Evolutionary conservation across 2,329 filamentous ascomycete genomes (phyloP).

Genomic region (Ophiostoma novo-ulmi): DNA sequence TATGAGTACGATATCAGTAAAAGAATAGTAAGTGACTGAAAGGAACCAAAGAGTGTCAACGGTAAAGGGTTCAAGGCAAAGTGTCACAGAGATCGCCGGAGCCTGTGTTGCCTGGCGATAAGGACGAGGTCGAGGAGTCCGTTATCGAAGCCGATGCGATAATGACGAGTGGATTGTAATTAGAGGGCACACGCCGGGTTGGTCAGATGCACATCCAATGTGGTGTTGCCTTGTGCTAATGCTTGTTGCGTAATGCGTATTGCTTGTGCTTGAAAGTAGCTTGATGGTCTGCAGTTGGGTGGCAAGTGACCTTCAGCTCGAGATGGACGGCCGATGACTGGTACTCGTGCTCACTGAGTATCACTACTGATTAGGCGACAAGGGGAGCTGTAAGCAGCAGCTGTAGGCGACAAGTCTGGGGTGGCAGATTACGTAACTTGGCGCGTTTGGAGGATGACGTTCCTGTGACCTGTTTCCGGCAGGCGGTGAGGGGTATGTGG

Average conservation of each 20-base stretch:
- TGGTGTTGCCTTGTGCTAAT: not conserved
- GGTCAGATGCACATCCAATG: constrained; percentile 19
- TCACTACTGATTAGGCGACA: not conserved
- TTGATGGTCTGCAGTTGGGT: constrained; percentile 1
- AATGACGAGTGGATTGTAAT: not conserved
- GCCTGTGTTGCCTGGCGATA: constrained; percentile 7
- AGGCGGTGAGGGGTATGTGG: constrained; percentile 23
- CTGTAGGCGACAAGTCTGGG: not conserved
- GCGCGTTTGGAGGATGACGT: constrained; percentile 21
- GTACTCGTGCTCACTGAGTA: not conserved
- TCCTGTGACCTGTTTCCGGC: constrained; percentile 14
- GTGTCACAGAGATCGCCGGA: not conserved
- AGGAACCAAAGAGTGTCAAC: not conserved
- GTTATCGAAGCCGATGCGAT: not conserved
- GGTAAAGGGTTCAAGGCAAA: not conserved
- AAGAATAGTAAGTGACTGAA: not conserved
- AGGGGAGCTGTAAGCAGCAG: constrained; percentile 10
- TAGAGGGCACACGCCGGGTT: not conserved
- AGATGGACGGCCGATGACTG: constrained; percentile 9
- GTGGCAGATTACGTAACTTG: constrained; percentile 21
- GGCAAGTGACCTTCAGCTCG: constrained; percentile 21
- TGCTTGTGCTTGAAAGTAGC: constrained; percentile 18
- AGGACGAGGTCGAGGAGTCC: not conserved
- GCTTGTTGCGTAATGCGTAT: not conserved
- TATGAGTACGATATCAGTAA: not conserved